phyloP scores from a whole-genome alignment of 495 filamentous ascomycete genomes.

The Hypoxylon trugodes region DNA sequence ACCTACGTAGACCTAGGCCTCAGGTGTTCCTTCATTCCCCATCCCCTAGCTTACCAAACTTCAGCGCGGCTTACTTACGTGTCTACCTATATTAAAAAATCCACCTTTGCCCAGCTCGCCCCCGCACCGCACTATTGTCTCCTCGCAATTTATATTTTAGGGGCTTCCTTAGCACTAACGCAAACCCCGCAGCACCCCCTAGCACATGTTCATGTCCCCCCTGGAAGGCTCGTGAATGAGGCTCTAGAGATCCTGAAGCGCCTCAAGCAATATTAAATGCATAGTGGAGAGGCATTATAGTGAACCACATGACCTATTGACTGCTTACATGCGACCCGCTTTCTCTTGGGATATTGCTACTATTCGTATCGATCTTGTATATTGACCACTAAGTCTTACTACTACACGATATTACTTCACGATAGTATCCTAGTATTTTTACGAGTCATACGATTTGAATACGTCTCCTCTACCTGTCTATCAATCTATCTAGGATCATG shows the following conservation, averaged over 20 bases:
- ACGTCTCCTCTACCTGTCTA: background rate
- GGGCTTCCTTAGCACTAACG: background rate
- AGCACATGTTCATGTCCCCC: constrained; percentile 12
- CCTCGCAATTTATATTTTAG: constrained; percentile 28
- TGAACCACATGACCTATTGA: constrained; percentile 21
- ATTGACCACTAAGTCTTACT: background rate
- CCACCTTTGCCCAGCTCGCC: too few relatives aligned
- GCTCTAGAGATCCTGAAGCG: constrained; percentile 13
- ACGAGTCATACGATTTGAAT: constrained; percentile 17
- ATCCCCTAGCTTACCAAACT: constrained; percentile 28
- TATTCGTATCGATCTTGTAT: background rate
- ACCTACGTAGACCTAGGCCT: constrained; percentile 25
- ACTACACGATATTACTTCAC: constrained; percentile 1
- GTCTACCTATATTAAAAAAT: constrained; percentile 29
- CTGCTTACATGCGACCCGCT: constrained; percentile 4
- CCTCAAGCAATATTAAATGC: background rate
- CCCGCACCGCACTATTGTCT: constrained; percentile 17
- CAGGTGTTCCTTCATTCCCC: too few relatives aligned
- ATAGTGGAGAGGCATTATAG: background rate
- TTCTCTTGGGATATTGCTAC: constrained; percentile 5
- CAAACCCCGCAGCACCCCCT: constrained; percentile 28
- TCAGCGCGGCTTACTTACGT: constrained; percentile 23
- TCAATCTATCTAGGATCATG: constrained; percentile 1
- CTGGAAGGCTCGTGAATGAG: constrained; percentile 24
- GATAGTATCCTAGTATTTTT: constrained; percentile 2